Percentiles rank a stretch among this genome's conserved stretches.
These are phyloP conservation scores for Pogostemon cablin DNA, from an alignment of 257 asterid species.

Conservation along the genomic window DNA sequence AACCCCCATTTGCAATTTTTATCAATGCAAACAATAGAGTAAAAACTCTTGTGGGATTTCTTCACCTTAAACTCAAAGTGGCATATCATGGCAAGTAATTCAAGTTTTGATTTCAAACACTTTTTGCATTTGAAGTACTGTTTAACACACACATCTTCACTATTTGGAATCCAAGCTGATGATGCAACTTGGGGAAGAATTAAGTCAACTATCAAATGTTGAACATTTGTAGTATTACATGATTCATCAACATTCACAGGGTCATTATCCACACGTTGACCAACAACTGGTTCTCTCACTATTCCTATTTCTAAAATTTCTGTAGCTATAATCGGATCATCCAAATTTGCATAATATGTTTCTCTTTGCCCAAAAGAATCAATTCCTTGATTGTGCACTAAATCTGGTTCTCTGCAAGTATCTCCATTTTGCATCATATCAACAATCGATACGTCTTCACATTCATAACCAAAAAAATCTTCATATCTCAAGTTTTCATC, in stretches of 20 bases:
- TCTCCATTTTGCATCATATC: not conserved
- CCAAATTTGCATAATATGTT: not conserved
- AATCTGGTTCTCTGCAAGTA: not conserved
- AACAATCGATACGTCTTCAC: not conserved
- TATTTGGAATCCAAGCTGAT: not conserved
- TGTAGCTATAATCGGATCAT: not conserved
- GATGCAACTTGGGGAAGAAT: not conserved
- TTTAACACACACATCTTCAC: not conserved
- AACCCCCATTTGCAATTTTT: not conserved
- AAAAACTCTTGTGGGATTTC: too few relatives aligned
- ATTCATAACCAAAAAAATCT: not conserved
- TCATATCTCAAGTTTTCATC: not conserved
- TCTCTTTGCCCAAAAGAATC: not conserved
- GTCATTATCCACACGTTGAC: not conserved
- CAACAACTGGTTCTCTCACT: not conserved
- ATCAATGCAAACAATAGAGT: not conserved
- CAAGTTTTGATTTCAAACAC: not conserved
- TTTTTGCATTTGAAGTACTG: too few relatives aligned
- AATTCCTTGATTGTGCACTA: not conserved
- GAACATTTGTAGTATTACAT: not conserved
- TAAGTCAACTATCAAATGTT: not conserved
- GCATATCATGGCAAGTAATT: too few relatives aligned
- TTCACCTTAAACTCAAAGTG: too few relatives aligned
- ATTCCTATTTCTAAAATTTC: not conserved
- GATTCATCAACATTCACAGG: not conserved